Conservation (phyloP, 2,329 filamentous ascomycete species). For the Colletotrichum orchidophilum region DNA sequence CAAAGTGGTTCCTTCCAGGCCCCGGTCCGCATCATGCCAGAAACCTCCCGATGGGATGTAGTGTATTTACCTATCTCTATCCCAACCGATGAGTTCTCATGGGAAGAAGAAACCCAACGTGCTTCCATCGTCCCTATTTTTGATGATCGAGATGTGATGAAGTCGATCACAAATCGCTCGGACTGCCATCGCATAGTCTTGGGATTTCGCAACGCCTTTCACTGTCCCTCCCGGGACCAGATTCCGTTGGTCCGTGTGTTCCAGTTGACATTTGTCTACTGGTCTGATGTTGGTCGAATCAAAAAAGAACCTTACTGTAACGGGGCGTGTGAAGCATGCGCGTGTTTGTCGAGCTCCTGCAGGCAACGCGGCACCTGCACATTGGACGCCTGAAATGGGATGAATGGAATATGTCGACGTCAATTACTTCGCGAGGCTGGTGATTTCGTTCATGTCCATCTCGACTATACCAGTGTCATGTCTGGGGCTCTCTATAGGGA, state of each 20-base stretch:
- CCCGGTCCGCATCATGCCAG: constrained; percentile 2
- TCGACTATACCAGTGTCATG: neutral
- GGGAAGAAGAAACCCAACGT: too few species aligned
- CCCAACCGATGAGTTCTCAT: too few species aligned
- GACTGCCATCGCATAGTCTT: neutral
- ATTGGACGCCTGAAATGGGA: neutral
- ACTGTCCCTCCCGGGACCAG: neutral
- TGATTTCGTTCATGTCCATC: neutral
- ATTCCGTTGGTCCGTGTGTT: neutral
- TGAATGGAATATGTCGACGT: neutral
- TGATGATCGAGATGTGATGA: neutral
- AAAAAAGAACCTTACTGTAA: neutral
- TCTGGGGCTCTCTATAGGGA: too few species aligned
- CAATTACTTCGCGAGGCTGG: neutral
- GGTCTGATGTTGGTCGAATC: constrained; percentile 1
- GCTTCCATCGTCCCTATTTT: neutral
- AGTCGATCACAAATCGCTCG: neutral
- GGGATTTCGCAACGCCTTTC: neutral
- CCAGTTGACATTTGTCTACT: neutral
- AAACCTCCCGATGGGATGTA: neutral
- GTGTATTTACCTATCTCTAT: neutral
- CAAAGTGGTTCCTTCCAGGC: constrained; percentile 2
- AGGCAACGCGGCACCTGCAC: neutral
- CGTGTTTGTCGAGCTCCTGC: neutral
- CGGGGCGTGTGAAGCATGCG: neutral